These are phyloP conservation scores for Adansonia rubrostipa DNA, from an alignment of 441 rosid genomes.

Conservation along the genomic window DNA sequence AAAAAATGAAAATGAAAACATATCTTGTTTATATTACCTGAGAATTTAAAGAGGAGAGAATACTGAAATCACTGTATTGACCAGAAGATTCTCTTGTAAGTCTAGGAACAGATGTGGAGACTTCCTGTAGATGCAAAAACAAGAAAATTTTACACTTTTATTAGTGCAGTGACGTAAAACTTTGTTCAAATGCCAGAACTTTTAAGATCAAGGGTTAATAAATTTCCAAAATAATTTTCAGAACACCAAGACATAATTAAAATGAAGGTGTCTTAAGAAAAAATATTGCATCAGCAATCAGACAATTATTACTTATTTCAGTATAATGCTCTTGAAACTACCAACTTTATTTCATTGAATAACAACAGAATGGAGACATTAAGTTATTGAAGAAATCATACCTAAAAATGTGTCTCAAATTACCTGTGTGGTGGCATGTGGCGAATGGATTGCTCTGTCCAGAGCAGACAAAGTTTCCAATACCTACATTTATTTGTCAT, in stretches of 20 bases:
- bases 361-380: background rate
- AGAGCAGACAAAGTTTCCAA: slow-evolving; percentile 95
- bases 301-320: background rate
- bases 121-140: slow-evolving; percentile 61
- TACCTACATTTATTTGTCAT: slow-evolving; percentile 56
- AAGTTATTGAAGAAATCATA: background rate
- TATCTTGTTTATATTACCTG: slow-evolving; percentile 56
- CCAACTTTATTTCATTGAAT: slow-evolving; percentile 9
- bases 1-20: background rate
- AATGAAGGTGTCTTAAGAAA: background rate
- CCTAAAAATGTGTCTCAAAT: slow-evolving; percentile 16
- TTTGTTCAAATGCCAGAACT: background rate
- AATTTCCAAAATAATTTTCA: slow-evolving; percentile 1
- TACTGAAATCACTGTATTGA: slow-evolving; percentile 80
- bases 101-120: slow-evolving; percentile 76
- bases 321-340: slow-evolving; percentile 5
- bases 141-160: background rate
- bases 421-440: slow-evolving; percentile 98
- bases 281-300: slow-evolving; percentile 5
- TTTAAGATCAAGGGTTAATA: background rate
- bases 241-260: slow-evolving; percentile 1
- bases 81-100: slow-evolving; percentile 84
- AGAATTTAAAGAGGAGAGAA: slow-evolving; percentile 95
- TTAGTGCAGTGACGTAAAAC: slow-evolving; percentile 5
- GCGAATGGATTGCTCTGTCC: slow-evolving; percentile 95